These are phyloP conservation scores for Cryptococcus wingfieldii DNA, from an alignment of 1,284 basidiomycete species.

Conservation along the genomic window DNA sequence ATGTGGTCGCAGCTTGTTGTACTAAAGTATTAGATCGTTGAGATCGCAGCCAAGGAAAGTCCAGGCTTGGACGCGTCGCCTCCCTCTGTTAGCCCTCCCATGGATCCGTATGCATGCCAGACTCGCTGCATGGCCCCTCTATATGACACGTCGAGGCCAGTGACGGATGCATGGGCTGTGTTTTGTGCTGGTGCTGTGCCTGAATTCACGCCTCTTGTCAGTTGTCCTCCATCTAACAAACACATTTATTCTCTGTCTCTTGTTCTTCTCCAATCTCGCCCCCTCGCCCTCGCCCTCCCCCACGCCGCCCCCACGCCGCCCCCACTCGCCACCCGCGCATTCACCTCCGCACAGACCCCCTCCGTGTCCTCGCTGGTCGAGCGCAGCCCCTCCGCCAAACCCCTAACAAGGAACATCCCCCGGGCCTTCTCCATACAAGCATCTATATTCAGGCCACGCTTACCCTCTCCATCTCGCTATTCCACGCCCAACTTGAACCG, in stretches of 20 bases:
- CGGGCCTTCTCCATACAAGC: too few relatives aligned
- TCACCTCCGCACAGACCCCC: background rate
- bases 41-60: background rate
- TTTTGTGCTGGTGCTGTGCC: background rate
- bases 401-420: background rate
- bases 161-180: too few relatives aligned
- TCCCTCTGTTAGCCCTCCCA: too few relatives aligned
- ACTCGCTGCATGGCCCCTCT: too few relatives aligned
- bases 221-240: constrained; percentile 56
- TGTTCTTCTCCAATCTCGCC: constrained; percentile 54
- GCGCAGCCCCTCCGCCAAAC: background rate
- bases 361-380: constrained; percentile 1
- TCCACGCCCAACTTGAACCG: too few relatives aligned
- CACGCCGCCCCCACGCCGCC: too few relatives aligned
- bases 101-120: too few relatives aligned
- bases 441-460: too few relatives aligned
- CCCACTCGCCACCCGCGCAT: constrained; percentile 45
- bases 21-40: background rate
- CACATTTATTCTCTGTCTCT: constrained; percentile 41
- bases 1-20: background rate
- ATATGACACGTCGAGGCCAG: too few relatives aligned
- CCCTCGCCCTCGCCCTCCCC: constrained; percentile 78
- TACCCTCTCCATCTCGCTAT: too few relatives aligned
- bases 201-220: background rate
- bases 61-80: background rate